Percentiles rank a stretch among this genome's conserved stretches.
These are phyloP conservation scores for Helotiales sp. DNA, from an alignment of 2,329 filamentous ascomycete species.

Conservation along the genomic window DNA sequence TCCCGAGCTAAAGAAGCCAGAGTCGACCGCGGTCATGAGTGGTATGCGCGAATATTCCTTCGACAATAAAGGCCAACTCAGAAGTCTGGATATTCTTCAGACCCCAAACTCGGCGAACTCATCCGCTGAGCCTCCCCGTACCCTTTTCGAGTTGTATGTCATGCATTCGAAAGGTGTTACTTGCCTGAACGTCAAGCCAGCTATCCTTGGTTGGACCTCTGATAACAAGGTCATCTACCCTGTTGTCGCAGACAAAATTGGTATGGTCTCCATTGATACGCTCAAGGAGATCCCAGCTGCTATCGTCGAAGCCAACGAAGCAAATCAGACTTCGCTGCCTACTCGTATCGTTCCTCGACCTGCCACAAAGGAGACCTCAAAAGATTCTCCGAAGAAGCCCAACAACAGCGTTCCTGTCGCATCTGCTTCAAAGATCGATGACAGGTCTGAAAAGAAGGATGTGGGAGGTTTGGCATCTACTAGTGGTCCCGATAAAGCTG, in stretches of 20 bases:
- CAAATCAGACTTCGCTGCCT: slow-evolving; percentile 23
- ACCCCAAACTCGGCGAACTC: slow-evolving; percentile 64
- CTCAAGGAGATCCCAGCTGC: slow-evolving; percentile 44
- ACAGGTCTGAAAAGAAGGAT: slow-evolving; percentile 31
- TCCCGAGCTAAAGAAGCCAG: slow-evolving; percentile 73
- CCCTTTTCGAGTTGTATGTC: slow-evolving; percentile 90
- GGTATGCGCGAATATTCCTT: slow-evolving; percentile 96
- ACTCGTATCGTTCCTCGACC: slow-evolving; percentile 31
- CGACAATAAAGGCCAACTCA: slow-evolving; percentile 77
- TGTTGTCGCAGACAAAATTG: slow-evolving; percentile 73
- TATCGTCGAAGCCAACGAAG: slow-evolving; percentile 18
- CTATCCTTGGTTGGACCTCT: slow-evolving; percentile 86
- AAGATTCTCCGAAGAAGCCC: slow-evolving; percentile 30
- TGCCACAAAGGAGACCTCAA: slow-evolving; percentile 28
- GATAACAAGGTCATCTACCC: slow-evolving; percentile 84
- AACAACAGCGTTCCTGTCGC: slow-evolving; percentile 20
- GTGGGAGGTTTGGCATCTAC: slow-evolving; percentile 25
- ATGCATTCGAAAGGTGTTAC: slow-evolving; percentile 99
- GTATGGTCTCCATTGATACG: slow-evolving; percentile 72
- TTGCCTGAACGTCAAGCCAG: slow-evolving; percentile 80
- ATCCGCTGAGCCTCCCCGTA: slow-evolving; percentile 59
- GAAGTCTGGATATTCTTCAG: slow-evolving; percentile 86
- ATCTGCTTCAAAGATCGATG: slow-evolving; percentile 31
- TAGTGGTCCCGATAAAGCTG: slow-evolving; percentile 53
- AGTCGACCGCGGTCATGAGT: slow-evolving; percentile 96